Evolutionary conservation across 352 stramenopile species (phyloP), one percentile per base, ranked within the genome.

Genomic region (Pythium myriotylum): DNA sequence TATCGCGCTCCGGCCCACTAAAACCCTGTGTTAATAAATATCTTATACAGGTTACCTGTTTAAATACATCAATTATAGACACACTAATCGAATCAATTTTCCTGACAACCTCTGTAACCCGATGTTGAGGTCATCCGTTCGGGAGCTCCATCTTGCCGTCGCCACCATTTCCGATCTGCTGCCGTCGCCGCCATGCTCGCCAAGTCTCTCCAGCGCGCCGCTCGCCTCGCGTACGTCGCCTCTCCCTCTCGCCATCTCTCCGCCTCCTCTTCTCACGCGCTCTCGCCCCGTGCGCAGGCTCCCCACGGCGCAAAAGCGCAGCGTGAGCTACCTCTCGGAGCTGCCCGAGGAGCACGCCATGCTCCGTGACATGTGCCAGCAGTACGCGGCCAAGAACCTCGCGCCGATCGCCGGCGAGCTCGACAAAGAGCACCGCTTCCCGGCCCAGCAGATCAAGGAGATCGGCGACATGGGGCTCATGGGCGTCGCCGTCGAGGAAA

Each of bases 291-390:
- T 58, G 51, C 13, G 19, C 46, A 52, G 52, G 32, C 10, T 50
- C 16, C 54, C 41, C 5, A 40, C n/a, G 13, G 54, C 48, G 17
- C 71, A 82, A 39, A 67, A 70, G 27, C 80, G 82, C 29, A 73
- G 70, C 24, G 58, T 89, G 33, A 75, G 80, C 55, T 91, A 82
- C 67, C 55, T 89, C 46, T 84, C 80, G 39, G 51, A 79, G 26
- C 68, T 99, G 16, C 90, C 91, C 1, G 94, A 98, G 67, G 96
- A 99, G 70, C 96, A 99, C 74, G 61, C 68, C n/a, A 98, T 98
- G 95, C 87, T 99, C 22, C 90, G 95, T 27, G 93, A 98, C 49
- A 98, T 98, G 92, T 98, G 92, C 68, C 75, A 85, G 19, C 91
- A 97, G 64, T 99, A 98, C 74, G 96, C 95, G 0, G 86, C 98